These are phyloP conservation scores for Penicillium carneum DNA, from an alignment of 2,329 filamentous ascomycete species.

Conservation along the genomic window DNA sequence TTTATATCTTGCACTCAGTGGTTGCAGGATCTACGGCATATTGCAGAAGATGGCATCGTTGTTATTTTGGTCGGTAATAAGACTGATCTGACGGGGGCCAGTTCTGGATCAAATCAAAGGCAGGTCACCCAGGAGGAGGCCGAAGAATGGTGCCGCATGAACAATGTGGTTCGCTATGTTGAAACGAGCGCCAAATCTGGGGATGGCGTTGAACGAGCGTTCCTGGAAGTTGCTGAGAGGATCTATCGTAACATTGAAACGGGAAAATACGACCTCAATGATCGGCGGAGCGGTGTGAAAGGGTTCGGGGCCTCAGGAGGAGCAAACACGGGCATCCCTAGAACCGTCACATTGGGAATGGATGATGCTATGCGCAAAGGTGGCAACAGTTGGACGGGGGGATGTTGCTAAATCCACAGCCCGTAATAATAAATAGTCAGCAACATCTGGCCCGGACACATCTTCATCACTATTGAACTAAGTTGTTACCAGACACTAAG, in stretches of 20 bases:
- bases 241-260: conserved; percentile 98
- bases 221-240: conserved; percentile 89
- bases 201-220: conserved; percentile 90
- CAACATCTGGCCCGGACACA: not conserved
- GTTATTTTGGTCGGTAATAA: conserved; percentile 97
- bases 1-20: conserved; percentile 90
- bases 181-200: conserved; percentile 97
- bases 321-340: conserved; percentile 44
- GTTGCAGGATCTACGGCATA: conserved; percentile 91
- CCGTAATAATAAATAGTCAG: conserved; percentile 6
- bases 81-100: conserved; percentile 72
- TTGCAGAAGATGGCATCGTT: conserved; percentile 93
- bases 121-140: conserved; percentile 85
- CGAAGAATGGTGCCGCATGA: conserved; percentile 83
- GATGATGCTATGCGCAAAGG: conserved; percentile 57
- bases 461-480: not conserved
- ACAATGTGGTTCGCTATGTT: conserved; percentile 90
- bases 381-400: conserved; percentile 46
- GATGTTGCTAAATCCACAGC: conserved; percentile 47
- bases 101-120: conserved; percentile 61
- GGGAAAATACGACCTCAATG: conserved; percentile 91
- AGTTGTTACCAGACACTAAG: conserved; percentile 1
- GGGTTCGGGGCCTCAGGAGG: conserved; percentile 56
- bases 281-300: conserved; percentile 90
- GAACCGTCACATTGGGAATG: conserved; percentile 55